Base-by-base conservation (phyloP, 192 early-diverging fungal genomes). In the Gaertneriomyces semiglobifer region DNA sequence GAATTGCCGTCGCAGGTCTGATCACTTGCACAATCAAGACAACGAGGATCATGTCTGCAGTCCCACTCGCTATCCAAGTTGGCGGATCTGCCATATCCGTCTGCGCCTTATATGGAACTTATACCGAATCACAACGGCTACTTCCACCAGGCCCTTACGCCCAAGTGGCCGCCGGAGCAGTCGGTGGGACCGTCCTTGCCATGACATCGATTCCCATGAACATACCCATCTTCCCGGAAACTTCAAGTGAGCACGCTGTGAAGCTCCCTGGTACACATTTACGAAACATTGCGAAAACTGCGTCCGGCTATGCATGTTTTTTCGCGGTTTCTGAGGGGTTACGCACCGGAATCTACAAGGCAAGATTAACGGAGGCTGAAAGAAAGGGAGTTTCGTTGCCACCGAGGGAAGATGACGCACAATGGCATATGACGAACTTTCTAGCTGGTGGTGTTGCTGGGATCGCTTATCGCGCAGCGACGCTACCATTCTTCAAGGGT, bases 351-450 rank as follows among this genome's bases (percentile, higher is more conserved):
- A 20, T 60, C 62, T 64, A 64, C 62, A 71, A 64, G 51, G 69
- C 69, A 12, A 40, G 69, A 38, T 33, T 63, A 40, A 56, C 52
- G 18, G 69, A 44, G 16, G 69, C 69, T 6, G 6, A 16, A 7
- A 41, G 69, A 9, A 58, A 3, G 53, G 62, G 45, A 57, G 48
- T 8, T 14, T n/a, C n/a, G 43, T 51, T 71, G 4, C 61, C 66
- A 7, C 46, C 57, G 11, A 16, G 66, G 11, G 16, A 18, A 12
- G 56, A 71, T 14, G 69, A 71, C 19, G 20, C 45, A 7, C 48
- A 48, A 12, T 71, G 61, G 61, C 62, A 71, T 44, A 12, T 46
- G n/a, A 71, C 69, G 20, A 71, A 71, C 44, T 71, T 71, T 50
- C 45, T 59, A 10, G 62, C 62, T 16, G 69, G 69, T 19, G 69